A percentile compares a stretch with the other conserved stretches of the same genome.
phyloP scores from a whole-genome alignment of 208 protist species.

The Wallacemonas sp. region DNA sequence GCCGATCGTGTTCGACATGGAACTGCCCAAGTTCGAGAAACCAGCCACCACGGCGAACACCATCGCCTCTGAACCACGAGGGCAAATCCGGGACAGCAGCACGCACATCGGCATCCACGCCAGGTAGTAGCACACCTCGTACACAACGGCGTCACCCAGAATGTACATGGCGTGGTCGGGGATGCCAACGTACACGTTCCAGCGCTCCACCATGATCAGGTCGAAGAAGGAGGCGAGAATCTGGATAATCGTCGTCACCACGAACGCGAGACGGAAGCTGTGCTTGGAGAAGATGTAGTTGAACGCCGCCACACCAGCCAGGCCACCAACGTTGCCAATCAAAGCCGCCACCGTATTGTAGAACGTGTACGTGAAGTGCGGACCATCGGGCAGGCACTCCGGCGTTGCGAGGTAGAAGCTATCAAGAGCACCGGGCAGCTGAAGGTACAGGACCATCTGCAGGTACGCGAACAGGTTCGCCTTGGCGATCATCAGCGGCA shows the following conservation, averaged over 20 bases:
- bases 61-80: conserved; percentile 80
- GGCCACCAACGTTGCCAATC: conserved; percentile 44
- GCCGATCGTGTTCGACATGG: conserved; percentile 39
- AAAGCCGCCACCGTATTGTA: conserved; percentile 50
- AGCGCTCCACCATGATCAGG: conserved; percentile 69
- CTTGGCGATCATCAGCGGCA: conserved; percentile 43
- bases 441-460: conserved; percentile 42
- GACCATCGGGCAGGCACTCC: conserved; percentile 52
- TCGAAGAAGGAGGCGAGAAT: conserved; percentile 63
- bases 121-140: conserved; percentile 58
- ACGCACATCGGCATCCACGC: conserved; percentile 75
- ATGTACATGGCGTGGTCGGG: conserved; percentile 74
- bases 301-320: conserved; percentile 51
- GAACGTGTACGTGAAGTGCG: conserved; percentile 69
- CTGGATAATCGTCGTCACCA: conserved; percentile 48
- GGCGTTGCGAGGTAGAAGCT: conserved; percentile 56
- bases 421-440: conserved; percentile 52
- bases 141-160: conserved; percentile 66
- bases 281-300: conserved; percentile 45
- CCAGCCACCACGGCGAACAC: conserved; percentile 76
- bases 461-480: conserved; percentile 32
- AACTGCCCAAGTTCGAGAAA: conserved; percentile 60
- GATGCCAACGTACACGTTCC: conserved; percentile 56
- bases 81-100: conserved; percentile 79
- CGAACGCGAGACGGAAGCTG: conserved; percentile 56